These are phyloP conservation scores for Asterophora parasitica DNA, from an alignment of 768 basidiomycete genomes.

Conservation along the genomic window DNA sequence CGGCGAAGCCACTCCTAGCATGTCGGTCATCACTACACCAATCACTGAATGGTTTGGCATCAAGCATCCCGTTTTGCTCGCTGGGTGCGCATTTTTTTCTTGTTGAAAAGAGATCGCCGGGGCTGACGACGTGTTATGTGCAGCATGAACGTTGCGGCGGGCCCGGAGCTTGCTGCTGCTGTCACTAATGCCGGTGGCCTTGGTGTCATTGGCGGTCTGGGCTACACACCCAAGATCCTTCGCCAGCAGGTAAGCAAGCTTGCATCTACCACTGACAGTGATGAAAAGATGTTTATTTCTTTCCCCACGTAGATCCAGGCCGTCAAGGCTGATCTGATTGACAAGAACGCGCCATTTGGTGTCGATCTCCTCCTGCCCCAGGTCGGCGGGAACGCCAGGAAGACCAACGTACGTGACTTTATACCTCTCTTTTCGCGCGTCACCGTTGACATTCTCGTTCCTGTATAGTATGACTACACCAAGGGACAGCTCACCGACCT, in stretches of 20 bases:
- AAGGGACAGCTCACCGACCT: constrained; percentile 80
- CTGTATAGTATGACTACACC: constrained; percentile 79
- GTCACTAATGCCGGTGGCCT: constrained; percentile 93
- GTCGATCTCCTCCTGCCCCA: constrained; percentile 89
- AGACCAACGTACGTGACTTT: constrained; percentile 65
- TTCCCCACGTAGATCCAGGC: constrained; percentile 52
- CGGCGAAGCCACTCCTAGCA: constrained; percentile 21
- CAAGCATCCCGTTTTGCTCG: constrained; percentile 83
- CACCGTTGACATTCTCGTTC: not conserved
- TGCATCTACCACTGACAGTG: not conserved
- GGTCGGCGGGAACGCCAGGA: constrained; percentile 81
- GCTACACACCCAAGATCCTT: constrained; percentile 79
- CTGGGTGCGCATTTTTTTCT: constrained; percentile 42
- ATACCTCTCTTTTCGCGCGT: not conserved
- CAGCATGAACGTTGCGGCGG: constrained; percentile 47
- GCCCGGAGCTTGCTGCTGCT: constrained; percentile 84
- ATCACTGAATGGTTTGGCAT: constrained; percentile 86
- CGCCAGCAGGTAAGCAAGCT: constrained; percentile 60
- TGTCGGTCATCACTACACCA: constrained; percentile 74
- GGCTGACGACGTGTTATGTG: not conserved
- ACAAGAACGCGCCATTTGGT: constrained; percentile 81
- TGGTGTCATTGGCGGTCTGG: constrained; percentile 88
- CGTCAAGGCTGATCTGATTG: constrained; percentile 66
- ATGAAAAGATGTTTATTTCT: not conserved
- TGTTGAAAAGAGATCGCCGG: not conserved